These are phyloP conservation scores for Moesziomyces antarcticus DNA, from an alignment of 1,284 basidiomycete genomes.

Conservation along the genomic window DNA sequence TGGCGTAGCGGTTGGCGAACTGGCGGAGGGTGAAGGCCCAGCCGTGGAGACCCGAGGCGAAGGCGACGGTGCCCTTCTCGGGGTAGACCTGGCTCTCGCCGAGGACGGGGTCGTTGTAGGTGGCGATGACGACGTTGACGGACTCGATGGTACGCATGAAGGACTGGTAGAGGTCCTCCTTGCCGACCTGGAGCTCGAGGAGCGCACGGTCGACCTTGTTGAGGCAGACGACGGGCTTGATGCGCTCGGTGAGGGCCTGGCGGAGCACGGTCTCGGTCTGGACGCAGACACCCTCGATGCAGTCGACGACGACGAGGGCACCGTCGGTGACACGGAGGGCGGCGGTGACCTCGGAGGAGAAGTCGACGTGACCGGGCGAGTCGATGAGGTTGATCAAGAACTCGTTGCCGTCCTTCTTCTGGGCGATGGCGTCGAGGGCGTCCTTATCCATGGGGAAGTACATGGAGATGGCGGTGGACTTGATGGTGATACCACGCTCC, in stretches of 20 bases:
- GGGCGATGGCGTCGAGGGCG: slow-evolving; percentile 77
- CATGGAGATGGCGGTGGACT: slow-evolving; percentile 99
- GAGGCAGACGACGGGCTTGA: slow-evolving; percentile 99
- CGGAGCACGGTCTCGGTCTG: slow-evolving; percentile 99
- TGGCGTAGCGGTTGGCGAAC: slow-evolving; percentile 93
- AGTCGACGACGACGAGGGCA: slow-evolving; percentile 93
- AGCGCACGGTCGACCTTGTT: slow-evolving; percentile 99
- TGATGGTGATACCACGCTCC: slow-evolving; percentile 99
- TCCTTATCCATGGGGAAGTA: slow-evolving; percentile 97
- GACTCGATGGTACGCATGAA: slow-evolving; percentile 98
- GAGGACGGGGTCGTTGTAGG: slow-evolving; percentile 92
- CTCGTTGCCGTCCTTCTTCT: slow-evolving; percentile 92
- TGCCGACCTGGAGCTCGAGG: slow-evolving; percentile 96
- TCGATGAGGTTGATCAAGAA: slow-evolving; percentile 99
- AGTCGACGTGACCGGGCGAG: slow-evolving; percentile 99
- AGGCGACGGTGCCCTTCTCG: slow-evolving; percentile 97
- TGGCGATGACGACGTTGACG: slow-evolving; percentile 98
- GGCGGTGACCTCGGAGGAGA: slow-evolving; percentile 99
- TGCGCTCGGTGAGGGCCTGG: slow-evolving; percentile 96
- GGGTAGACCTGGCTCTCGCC: slow-evolving; percentile 99
- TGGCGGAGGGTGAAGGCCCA: slow-evolving; percentile 99
- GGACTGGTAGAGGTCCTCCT: slow-evolving; percentile 97
- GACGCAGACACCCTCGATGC: slow-evolving; percentile 99
- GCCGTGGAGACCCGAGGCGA: slow-evolving; percentile 98
- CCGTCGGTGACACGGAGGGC: slow-evolving; percentile 99